These are phyloP conservation scores for Trypanosoma theileri DNA, from an alignment of 208 protist species.

Conservation along the genomic window DNA sequence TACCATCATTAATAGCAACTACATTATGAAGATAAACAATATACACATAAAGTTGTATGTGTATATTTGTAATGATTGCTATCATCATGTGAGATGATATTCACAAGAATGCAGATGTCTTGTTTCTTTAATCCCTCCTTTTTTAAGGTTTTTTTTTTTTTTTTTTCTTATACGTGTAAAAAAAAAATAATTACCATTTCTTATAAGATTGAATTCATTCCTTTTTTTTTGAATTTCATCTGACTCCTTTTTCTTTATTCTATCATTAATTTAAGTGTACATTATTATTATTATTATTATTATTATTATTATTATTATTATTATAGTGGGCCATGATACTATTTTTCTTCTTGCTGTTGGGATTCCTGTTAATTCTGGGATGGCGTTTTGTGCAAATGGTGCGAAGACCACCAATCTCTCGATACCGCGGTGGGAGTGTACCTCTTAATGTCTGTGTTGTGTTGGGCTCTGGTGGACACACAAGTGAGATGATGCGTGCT, in stretches of 20 bases:
- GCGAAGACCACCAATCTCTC: conserved; percentile 3
- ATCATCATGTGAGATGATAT: no score
- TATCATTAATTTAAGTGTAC: neutral
- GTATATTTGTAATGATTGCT: no score
- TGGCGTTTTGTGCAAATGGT: conserved; percentile 23
- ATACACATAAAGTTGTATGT: neutral
- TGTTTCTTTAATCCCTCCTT: no score
- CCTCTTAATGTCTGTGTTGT: conserved; percentile 72
- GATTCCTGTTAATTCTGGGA: conserved; percentile 6
- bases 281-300: neutral
- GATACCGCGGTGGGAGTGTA: neutral
- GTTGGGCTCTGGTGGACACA: conserved; percentile 91
- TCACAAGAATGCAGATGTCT: no score
- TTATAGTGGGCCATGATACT: neutral
- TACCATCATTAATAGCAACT: no score
- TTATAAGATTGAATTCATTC: neutral
- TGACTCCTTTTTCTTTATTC: neutral
- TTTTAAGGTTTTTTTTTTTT: neutral
- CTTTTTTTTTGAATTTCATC: neutral
- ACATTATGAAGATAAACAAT: neutral
- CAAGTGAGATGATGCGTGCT: conserved; percentile 88
- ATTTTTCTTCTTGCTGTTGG: neutral
- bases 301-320: conserved; percentile 3
- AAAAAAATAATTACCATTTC: neutral
- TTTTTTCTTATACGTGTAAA: neutral